Percentiles rank a stretch among this genome's conserved stretches.
Conservation (phyloP, 2,329 filamentous ascomycete genomes). For the Cladophialophora bantiana region DNA sequence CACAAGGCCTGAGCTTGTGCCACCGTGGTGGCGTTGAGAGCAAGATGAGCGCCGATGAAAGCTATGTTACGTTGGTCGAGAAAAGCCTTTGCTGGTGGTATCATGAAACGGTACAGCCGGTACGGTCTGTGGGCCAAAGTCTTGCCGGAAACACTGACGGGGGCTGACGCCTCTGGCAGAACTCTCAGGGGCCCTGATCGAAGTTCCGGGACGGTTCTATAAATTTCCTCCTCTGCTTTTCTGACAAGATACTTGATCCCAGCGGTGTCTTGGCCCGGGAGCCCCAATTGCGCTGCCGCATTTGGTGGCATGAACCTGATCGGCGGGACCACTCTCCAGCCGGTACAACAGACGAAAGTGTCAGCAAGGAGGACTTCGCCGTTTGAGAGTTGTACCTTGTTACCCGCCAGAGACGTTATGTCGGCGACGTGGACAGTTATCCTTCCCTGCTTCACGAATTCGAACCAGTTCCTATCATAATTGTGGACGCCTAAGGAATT, state of each 20-base stretch:
- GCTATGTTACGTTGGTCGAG: conserved; percentile 49
- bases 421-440: conserved; percentile 60
- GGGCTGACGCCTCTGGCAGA: conserved; percentile 39
- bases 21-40: conserved; percentile 54
- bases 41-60: conserved; percentile 57
- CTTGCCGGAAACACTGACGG: conserved; percentile 28
- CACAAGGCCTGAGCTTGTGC: conserved; percentile 62
- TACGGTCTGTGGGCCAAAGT: conserved; percentile 3
- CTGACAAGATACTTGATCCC: conserved; percentile 32
- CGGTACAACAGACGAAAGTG: conserved; percentile 62
- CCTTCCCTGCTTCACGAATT: conserved; percentile 60
- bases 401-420: conserved; percentile 10
- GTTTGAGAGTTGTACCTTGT: conserved; percentile 57
- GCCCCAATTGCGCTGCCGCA: conserved; percentile 41
- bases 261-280: neutral
- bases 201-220: neutral
- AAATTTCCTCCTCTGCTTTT: conserved; percentile 58
- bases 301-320: conserved; percentile 53
- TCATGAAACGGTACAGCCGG: conserved; percentile 53
- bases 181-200: neutral
- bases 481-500: conserved; percentile 67
- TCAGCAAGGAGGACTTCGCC: conserved; percentile 56
- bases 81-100: conserved; percentile 43
- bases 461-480: conserved; percentile 64
- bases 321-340: conserved; percentile 61